phyloP scores from a whole-genome alignment of 2,329 filamentous ascomycete species.

The Fusarium sp. region DNA sequence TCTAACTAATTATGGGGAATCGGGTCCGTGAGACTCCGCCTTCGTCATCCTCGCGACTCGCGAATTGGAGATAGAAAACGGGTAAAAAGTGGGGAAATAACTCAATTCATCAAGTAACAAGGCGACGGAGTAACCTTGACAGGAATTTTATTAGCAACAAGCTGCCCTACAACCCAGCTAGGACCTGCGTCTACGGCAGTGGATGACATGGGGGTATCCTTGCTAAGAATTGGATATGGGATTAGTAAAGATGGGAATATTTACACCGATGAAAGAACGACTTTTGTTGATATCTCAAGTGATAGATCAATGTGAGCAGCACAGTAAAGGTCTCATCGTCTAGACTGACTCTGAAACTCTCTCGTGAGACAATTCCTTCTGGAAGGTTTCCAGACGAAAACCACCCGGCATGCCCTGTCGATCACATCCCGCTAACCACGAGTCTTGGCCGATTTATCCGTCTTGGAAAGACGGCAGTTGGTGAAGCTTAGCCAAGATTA shows the following conservation, averaged over 20 bases:
- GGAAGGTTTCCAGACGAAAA: slow-evolving; percentile 5
- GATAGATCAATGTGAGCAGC: neutral
- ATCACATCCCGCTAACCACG: neutral
- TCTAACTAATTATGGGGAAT: neutral
- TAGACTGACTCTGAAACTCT: neutral
- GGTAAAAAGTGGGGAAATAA: slow-evolving; percentile 11
- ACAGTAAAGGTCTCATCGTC: neutral
- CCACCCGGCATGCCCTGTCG: neutral
- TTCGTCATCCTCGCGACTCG: slow-evolving; percentile 25
- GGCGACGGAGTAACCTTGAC: slow-evolving; percentile 5
- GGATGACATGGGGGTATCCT: neutral
- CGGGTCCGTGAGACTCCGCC: slow-evolving; percentile 9
- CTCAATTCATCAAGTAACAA: neutral
- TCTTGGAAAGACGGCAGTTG: slow-evolving; percentile 1
- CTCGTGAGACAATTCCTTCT: neutral
- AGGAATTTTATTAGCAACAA: neutral
- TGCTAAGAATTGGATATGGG: neutral
- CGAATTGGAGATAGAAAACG: neutral
- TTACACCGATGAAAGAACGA: neutral
- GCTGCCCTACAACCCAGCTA: slow-evolving; percentile 6
- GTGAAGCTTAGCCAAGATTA: neutral
- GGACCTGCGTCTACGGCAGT: slow-evolving; percentile 5
- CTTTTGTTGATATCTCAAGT: neutral
- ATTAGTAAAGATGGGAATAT: neutral
- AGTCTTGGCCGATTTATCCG: slow-evolving; percentile 6